These are phyloP conservation scores for Wallemia mellicola DNA, from an alignment of 1,284 basidiomycete species.

Conservation along the genomic window DNA sequence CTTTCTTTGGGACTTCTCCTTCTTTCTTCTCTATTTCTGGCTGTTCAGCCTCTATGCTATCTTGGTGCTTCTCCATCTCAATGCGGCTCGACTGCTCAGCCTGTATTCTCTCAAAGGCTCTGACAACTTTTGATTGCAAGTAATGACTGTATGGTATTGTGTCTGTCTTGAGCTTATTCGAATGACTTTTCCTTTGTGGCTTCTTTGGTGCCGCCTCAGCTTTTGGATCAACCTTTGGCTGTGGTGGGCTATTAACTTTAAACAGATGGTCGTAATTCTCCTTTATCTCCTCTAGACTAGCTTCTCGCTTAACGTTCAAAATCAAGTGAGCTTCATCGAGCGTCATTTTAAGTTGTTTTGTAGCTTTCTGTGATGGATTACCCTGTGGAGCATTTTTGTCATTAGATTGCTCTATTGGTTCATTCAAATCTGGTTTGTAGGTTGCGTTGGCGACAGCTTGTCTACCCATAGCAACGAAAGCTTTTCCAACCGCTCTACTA, in stretches of 20 bases:
- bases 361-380: slow-evolving; percentile 40
- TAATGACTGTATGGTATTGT: slow-evolving; percentile 47
- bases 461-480: slow-evolving; percentile 59
- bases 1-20: not conserved
- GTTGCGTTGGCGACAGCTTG: slow-evolving; percentile 50
- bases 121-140: slow-evolving; percentile 80
- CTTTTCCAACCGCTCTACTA: slow-evolving; percentile 61
- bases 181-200: slow-evolving; percentile 8
- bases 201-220: slow-evolving; percentile 15
- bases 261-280: slow-evolving; percentile 85
- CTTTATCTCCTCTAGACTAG: slow-evolving; percentile 29
- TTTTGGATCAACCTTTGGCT: slow-evolving; percentile 19
- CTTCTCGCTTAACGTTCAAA: slow-evolving; percentile 57
- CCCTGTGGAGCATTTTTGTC: slow-evolving; percentile 43
- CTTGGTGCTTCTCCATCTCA: slow-evolving; percentile 8
- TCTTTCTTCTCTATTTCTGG: not conserved
- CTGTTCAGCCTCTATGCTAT: not conserved
- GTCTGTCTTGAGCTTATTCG: slow-evolving; percentile 9
- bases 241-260: slow-evolving; percentile 47
- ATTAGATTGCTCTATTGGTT: slow-evolving; percentile 22
- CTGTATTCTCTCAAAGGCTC: slow-evolving; percentile 77
- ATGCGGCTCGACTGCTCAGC: slow-evolving; percentile 32
- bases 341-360: slow-evolving; percentile 67
- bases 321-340: slow-evolving; percentile 84
- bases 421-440: slow-evolving; percentile 9